Evolutionary conservation across 225 moss, liverwort and hornwort genomes (phyloP), one percentile per base, ranked within the genome.

Genomic region (Pseudoscleropodium purum): DNA sequence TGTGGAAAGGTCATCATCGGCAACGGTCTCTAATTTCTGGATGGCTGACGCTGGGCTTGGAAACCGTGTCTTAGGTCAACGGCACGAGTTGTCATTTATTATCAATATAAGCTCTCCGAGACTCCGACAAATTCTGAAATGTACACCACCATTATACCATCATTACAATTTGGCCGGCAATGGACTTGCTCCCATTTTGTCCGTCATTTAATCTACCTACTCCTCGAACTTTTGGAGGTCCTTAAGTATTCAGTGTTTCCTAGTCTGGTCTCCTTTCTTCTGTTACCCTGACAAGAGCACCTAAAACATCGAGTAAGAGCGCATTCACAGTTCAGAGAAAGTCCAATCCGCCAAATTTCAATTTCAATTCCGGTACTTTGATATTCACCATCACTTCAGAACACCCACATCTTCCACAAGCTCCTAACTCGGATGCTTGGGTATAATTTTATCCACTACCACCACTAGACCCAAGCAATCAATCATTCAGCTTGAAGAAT

Each of bases 321-420:
- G 26, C 59, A 65, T 52, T 54, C 52, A 41, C 39, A 65, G 52
- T 41, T 73, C 29, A 70, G 69, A 45, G 24, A 18, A 33, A 79
- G 13, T 30, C 23, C 66, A 54, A 25, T 67, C 37, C 37, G 64
- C n/a, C 75, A 63, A 77, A 30, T 37, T 86, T 62, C 61, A 61
- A 49, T 61, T 82, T 82, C 88, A 82, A 88, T 81, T 87, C 87
- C 81, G 80, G 87, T 87, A 21, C 88, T 82, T 74, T 73, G 82
- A 88, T 88, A 88, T 88, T 82, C 88, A 83, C 88, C 62, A 82
- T 82, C 74, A 61, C 41, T 33, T 63, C 10, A 39, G 74, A 88
- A 88, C 82, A 74, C 88, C 88, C 88, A 82, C 88, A 88, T 82
- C 82, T 88, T 72, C 88, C 84, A 36, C 77, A 84, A 84, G 89